Percentiles rank a stretch among this genome's conserved stretches.
Conservation (phyloP, 805 yeast species). For the Wickerhamiella lipophila region DNA sequence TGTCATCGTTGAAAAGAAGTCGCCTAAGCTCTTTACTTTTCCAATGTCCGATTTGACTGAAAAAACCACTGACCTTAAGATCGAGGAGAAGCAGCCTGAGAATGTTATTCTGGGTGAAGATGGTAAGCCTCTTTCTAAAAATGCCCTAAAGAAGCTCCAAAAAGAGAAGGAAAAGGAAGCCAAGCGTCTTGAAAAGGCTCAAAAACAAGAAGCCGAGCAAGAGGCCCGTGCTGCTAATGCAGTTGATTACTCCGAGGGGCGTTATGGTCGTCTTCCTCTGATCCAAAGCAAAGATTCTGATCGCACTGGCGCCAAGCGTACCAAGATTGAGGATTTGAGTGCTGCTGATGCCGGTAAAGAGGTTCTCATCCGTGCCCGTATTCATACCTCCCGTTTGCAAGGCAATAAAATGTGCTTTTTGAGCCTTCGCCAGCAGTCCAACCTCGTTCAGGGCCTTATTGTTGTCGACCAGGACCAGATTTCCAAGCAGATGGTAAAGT, state of each 20-base stretch:
- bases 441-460: slow-evolving; percentile 70
- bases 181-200: slow-evolving; percentile 88
- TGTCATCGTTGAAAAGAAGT: not conserved
- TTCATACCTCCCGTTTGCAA: slow-evolving; percentile 86
- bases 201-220: slow-evolving; percentile 71
- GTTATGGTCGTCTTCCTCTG: slow-evolving; percentile 83
- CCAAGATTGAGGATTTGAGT: slow-evolving; percentile 37
- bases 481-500: slow-evolving; percentile 92
- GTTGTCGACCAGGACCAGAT: slow-evolving; percentile 60
- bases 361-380: slow-evolving; percentile 83
- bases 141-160: slow-evolving; percentile 87
- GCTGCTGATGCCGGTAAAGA: slow-evolving; percentile 57
- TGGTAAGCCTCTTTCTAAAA: slow-evolving; percentile 82
- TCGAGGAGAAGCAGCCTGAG: slow-evolving; percentile 4
- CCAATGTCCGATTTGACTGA: slow-evolving; percentile 18
- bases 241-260: slow-evolving; percentile 72
- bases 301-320: slow-evolving; percentile 55
- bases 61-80: slow-evolving; percentile 19
- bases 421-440: slow-evolving; percentile 81
- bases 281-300: slow-evolving; percentile 49
- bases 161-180: slow-evolving; percentile 85
- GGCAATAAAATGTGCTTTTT: slow-evolving; percentile 90
- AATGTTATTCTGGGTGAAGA: slow-evolving; percentile 43
- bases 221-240: slow-evolving; percentile 67
- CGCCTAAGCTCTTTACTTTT: not conserved